phyloP scores from a whole-genome alignment of 1,284 basidiomycete genomes.

The Apiotrichum brassicae region DNA sequence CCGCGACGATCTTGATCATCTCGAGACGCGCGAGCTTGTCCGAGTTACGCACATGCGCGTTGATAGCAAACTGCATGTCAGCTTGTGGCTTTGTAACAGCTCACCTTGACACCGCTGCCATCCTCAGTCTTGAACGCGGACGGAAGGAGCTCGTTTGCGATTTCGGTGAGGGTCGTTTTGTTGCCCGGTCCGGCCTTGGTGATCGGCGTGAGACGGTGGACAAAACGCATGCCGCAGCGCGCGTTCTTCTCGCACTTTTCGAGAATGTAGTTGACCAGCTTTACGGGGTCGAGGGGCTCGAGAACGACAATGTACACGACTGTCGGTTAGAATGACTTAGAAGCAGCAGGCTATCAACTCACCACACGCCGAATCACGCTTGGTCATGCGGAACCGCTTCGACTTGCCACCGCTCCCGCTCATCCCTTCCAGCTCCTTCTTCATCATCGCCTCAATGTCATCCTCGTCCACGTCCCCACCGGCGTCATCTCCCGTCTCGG shows the following conservation, averaged over 20 bases:
- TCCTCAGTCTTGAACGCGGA: conserved; percentile 8
- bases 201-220: conserved; percentile 36
- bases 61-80: conserved; percentile 32
- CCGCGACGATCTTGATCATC: conserved; percentile 38
- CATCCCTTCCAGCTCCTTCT: conserved; percentile 34
- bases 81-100: not conserved
- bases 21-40: conserved; percentile 32
- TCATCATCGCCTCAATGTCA: conserved; percentile 38
- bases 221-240: conserved; percentile 33
- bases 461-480: conserved; percentile 23
- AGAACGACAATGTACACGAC: conserved; percentile 30
- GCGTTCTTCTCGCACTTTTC: conserved; percentile 31
- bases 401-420: conserved; percentile 24
- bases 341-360: not conserved
- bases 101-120: conserved; percentile 10
- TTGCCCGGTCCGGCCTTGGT: conserved; percentile 21
- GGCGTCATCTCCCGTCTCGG: conserved; percentile 23
- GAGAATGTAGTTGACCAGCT: conserved; percentile 30
- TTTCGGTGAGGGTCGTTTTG: conserved; percentile 21
- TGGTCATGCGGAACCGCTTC: conserved; percentile 29
- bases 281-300: conserved; percentile 16
- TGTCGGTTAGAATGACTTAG: conserved; percentile 4
- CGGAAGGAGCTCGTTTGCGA: conserved; percentile 15
- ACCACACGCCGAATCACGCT: conserved; percentile 29
- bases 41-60: conserved; percentile 30